These are phyloP conservation scores for Alternaria longipes DNA, from an alignment of 2,329 filamentous ascomycete genomes.

Conservation along the genomic window DNA sequence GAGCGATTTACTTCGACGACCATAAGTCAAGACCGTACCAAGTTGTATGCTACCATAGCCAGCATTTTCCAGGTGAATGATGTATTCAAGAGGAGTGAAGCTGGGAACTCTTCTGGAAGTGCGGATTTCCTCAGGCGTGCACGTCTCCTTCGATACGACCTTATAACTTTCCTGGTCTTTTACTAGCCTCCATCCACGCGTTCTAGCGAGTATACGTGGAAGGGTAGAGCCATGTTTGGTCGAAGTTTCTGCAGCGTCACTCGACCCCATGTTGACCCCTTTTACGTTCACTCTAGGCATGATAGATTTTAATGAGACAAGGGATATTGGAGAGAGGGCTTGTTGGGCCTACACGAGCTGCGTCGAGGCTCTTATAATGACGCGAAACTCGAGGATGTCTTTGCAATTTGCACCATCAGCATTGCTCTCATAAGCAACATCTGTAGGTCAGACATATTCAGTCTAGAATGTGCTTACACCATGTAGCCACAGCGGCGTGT, in stretches of 20 bases:
- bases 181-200: constrained; percentile 4
- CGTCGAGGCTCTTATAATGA: constrained; percentile 6
- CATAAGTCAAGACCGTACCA: constrained; percentile 5
- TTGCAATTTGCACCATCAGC: constrained; percentile 6
- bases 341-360: constrained; percentile 3
- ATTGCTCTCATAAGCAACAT: constrained; percentile 5
- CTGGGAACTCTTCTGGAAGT: background rate
- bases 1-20: constrained; percentile 3
- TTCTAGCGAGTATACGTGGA: constrained; percentile 3
- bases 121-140: constrained; percentile 2
- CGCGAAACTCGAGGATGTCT: constrained; percentile 3
- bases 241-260: constrained; percentile 4
- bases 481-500: constrained; percentile 5
- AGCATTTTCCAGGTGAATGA: constrained; percentile 2
- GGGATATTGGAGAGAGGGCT: constrained; percentile 4
- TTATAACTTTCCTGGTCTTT: background rate
- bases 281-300: constrained; percentile 4
- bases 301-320: constrained; percentile 7
- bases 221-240: constrained; percentile 2
- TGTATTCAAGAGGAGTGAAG: constrained; percentile 6
- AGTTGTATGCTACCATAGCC: constrained; percentile 1
- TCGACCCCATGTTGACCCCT: background rate
- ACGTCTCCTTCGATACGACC: constrained; percentile 4
- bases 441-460: constrained; percentile 6
- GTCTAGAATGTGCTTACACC: constrained; percentile 2